A percentile compares a stretch with the other conserved stretches of the same genome.
phyloP scores from a whole-genome alignment of 139 green algal species.

The Auxenochlorella pyrenoidosa region DNA sequence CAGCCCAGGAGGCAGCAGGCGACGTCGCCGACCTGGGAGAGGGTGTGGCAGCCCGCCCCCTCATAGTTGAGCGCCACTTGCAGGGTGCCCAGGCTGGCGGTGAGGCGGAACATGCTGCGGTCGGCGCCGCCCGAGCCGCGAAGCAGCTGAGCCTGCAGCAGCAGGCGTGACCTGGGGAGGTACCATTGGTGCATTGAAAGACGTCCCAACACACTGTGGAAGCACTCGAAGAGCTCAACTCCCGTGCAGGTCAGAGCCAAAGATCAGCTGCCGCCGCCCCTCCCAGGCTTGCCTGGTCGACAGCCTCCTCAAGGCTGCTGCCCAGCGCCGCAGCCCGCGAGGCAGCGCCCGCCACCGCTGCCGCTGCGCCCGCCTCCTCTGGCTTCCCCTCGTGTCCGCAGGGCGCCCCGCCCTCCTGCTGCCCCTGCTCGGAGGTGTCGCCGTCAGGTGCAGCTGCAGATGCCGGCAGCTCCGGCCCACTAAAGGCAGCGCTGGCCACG shows the following conservation, averaged over 20 bases:
- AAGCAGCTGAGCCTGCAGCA: constrained; percentile 9
- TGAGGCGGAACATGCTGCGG: constrained; percentile 49
- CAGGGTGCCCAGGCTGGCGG: constrained; percentile 60
- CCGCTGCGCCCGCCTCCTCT: constrained; percentile 1
- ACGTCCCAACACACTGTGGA: too few relatives aligned
- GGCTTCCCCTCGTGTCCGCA: background rate
- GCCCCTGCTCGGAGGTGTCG: background rate
- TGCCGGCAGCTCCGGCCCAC: constrained; percentile 23
- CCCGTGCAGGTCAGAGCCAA: too few relatives aligned
- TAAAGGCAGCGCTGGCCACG: constrained; percentile 8
- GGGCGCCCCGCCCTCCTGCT: background rate
- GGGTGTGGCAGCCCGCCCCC: constrained; percentile 22
- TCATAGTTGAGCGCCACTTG: constrained; percentile 75
- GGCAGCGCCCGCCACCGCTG: constrained; percentile 1
- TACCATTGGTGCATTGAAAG: too few relatives aligned
- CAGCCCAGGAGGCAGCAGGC: too few relatives aligned
- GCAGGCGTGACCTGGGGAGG: too few relatives aligned
- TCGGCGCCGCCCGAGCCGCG: background rate
- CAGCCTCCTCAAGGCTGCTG: constrained; percentile 39
- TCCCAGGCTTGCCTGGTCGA: constrained; percentile 45
- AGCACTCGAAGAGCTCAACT: too few relatives aligned
- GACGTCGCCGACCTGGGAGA: constrained; percentile 47
- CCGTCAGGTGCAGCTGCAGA: constrained; percentile 40
- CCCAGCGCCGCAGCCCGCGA: constrained; percentile 6
- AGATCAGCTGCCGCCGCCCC: too few relatives aligned